Percentiles rank a stretch among this genome's conserved stretches.
These are phyloP conservation scores for Secale cereale DNA, from an alignment of 176 grass and related monocot genomes.

Conservation along the genomic window DNA sequence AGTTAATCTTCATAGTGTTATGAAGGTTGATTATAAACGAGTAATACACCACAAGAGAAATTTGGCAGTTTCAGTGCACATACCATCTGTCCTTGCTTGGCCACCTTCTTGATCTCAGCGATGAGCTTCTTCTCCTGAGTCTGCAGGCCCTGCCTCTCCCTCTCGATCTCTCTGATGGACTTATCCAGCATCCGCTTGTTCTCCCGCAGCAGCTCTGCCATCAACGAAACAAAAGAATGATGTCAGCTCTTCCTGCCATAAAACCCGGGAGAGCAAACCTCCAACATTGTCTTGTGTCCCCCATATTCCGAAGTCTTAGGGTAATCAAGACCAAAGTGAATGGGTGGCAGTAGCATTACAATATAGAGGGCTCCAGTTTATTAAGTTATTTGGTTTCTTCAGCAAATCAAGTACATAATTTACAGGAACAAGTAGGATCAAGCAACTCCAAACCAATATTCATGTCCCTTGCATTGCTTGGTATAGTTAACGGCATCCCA, in stretches of 20 bases:
- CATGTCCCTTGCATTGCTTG: not conserved
- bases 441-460: not conserved
- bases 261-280: not conserved
- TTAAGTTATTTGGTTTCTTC: not conserved
- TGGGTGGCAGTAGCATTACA: not conserved
- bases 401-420: not conserved
- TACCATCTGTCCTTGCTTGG: slow-evolving; percentile 89
- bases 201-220: slow-evolving; percentile 74
- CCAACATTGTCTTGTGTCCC: not conserved
- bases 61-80: not conserved
- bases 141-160: slow-evolving; percentile 73
- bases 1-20: not conserved
- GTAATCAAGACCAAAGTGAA: not conserved
- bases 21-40: not conserved
- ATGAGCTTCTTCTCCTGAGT: slow-evolving; percentile 80
- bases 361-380: not conserved
- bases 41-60: not conserved
- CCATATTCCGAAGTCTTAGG: not conserved
- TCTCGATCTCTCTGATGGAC: slow-evolving; percentile 76
- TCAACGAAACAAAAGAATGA: slow-evolving; percentile 1
- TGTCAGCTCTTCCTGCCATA: not conserved
- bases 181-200: slow-evolving; percentile 78
- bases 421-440: not conserved
- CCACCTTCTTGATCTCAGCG: slow-evolving; percentile 69
- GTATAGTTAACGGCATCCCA: not conserved